Percentiles rank a stretch among this genome's conserved stretches.
These are phyloP conservation scores for Penicillium freii DNA, from an alignment of 2,329 filamentous ascomycete genomes.

Conservation along the genomic window DNA sequence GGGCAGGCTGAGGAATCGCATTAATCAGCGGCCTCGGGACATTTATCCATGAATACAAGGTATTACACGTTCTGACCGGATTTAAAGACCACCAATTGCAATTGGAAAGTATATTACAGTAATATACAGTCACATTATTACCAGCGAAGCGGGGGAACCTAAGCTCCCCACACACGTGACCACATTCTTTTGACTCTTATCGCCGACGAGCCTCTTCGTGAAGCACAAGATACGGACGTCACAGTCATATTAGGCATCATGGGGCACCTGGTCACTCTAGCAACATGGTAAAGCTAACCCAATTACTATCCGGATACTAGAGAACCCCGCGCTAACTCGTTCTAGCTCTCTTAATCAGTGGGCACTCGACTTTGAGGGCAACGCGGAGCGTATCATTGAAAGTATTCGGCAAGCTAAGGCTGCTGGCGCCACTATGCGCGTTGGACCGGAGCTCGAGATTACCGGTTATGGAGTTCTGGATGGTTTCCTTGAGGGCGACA, in stretches of 20 bases:
- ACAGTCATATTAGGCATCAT: slow-evolving; percentile 20
- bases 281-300: slow-evolving; percentile 37
- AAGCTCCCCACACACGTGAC: slow-evolving; percentile 25
- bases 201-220: background rate
- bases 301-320: background rate
- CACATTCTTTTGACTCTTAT: slow-evolving; percentile 8
- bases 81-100: slow-evolving; percentile 3
- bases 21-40: slow-evolving; percentile 22
- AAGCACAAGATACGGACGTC: background rate
- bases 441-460: slow-evolving; percentile 56
- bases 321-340: slow-evolving; percentile 10
- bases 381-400: slow-evolving; percentile 61
- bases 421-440: slow-evolving; percentile 60
- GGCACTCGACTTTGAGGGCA: slow-evolving; percentile 63
- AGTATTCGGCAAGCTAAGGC: slow-evolving; percentile 61
- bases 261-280: slow-evolving; percentile 45
- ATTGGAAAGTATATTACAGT: background rate
- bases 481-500: slow-evolving; percentile 61
- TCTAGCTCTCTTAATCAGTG: slow-evolving; percentile 45
- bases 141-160: slow-evolving; percentile 13
- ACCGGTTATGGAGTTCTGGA: slow-evolving; percentile 58
- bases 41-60: background rate
- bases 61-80: slow-evolving; percentile 16
- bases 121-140: slow-evolving; percentile 8
- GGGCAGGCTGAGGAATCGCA: background rate